These are phyloP conservation scores for Ceratocystis papillata DNA, from an alignment of 2,329 filamentous ascomycete genomes.

Conservation along the genomic window DNA sequence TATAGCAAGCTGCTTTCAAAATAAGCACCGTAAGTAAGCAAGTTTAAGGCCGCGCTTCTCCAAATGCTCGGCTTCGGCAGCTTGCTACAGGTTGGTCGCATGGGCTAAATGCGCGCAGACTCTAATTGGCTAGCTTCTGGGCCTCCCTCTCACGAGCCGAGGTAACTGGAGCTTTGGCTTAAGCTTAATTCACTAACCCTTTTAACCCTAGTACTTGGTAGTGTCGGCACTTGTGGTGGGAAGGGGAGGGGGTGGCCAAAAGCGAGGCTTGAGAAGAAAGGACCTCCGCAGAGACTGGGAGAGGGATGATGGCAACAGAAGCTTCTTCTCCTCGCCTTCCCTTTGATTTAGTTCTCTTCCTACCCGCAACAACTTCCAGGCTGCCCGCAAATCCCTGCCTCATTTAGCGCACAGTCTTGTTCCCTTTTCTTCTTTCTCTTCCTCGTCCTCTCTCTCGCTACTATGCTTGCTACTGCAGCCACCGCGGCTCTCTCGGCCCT, in stretches of 20 bases:
- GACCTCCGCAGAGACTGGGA: background rate
- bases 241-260: background rate
- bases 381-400: background rate
- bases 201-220: background rate
- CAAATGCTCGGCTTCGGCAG: conserved; percentile 5
- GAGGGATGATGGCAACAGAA: too few relatives aligned
- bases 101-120: background rate
- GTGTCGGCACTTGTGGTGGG: background rate
- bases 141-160: background rate
- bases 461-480: conserved; percentile 31
- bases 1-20: background rate
- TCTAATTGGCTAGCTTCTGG: background rate
- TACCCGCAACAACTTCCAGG: background rate
- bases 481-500: conserved; percentile 35
- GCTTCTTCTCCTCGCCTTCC: too few relatives aligned
- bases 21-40: background rate
- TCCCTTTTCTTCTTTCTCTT: background rate
- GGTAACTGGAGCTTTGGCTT: background rate
- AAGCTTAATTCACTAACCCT: background rate
- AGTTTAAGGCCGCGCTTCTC: background rate
- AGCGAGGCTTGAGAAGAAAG: background rate
- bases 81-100: background rate
- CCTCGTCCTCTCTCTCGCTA: background rate
- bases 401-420: background rate
- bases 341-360: background rate